Conservation (phyloP, 768 basidiomycete species). For the Dictyophora rubrovolvata region DNA sequence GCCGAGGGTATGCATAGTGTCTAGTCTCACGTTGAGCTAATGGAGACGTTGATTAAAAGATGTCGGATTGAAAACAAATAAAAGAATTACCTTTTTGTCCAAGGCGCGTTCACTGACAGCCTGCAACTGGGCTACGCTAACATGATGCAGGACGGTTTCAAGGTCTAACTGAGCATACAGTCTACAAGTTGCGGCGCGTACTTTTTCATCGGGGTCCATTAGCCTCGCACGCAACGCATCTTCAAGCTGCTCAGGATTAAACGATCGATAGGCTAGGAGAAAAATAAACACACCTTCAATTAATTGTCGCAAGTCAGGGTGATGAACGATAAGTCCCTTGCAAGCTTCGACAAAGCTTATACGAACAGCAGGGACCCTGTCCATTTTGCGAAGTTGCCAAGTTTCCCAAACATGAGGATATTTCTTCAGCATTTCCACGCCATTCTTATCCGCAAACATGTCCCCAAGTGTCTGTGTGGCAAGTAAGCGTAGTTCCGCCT, state of each 20-base stretch:
- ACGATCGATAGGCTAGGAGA: background rate
- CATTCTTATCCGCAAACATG: constrained; percentile 78
- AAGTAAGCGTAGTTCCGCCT: constrained; percentile 57
- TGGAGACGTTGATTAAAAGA: constrained; percentile 34
- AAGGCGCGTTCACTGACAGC: constrained; percentile 58
- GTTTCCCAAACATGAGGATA: constrained; percentile 78
- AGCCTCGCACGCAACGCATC: constrained; percentile 57
- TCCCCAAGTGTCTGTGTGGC: constrained; percentile 83
- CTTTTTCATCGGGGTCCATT: constrained; percentile 82
- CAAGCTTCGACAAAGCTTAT: constrained; percentile 69
- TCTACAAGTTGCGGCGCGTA: constrained; percentile 77
- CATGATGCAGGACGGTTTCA: constrained; percentile 79
- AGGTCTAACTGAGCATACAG: constrained; percentile 80
- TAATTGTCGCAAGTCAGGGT: constrained; percentile 55
- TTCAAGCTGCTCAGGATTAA: constrained; percentile 17
- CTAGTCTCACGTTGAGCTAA: constrained; percentile 41
- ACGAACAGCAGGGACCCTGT: constrained; percentile 62
- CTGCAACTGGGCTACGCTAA: constrained; percentile 51
- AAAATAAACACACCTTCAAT: constrained; percentile 54
- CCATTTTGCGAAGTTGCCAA: constrained; percentile 73
- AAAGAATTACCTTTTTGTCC: constrained; percentile 67
- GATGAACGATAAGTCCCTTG: constrained; percentile 47
- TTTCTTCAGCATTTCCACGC: constrained; percentile 62
- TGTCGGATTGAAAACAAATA: background rate
- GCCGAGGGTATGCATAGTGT: constrained; percentile 70